phyloP scores from a whole-genome alignment of 768 basidiomycete genomes.

The Austroboletus festivus region DNA sequence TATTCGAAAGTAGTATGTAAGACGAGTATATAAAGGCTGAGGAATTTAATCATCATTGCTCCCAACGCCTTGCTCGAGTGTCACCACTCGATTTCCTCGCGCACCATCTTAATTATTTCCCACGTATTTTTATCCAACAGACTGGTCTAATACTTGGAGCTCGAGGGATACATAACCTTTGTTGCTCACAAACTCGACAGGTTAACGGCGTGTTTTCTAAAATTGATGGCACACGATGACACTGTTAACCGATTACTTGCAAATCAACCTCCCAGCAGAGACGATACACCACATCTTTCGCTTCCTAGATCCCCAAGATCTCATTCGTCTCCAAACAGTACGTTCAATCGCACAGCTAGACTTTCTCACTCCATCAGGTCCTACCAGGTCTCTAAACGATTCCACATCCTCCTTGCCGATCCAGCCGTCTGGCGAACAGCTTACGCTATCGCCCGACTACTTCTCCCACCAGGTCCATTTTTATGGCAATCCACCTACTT shows the following conservation, averaged over 20 bases:
- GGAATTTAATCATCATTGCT: too few species aligned
- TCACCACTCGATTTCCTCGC: too few species aligned
- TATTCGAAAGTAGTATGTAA: too few species aligned
- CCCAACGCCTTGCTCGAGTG: too few species aligned
- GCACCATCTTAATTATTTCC: too few species aligned
- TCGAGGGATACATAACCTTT: too few species aligned
- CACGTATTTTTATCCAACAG: too few species aligned
- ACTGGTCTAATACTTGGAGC: too few species aligned
- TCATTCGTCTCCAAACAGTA: constrained; percentile 16
- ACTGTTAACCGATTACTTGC: too few species aligned
- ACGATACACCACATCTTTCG: constrained; percentile 13
- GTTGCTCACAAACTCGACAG: too few species aligned
- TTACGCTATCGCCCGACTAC: constrained; percentile 9
- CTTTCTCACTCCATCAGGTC: background rate
- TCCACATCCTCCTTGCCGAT: constrained; percentile 10
- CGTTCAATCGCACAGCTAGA: background rate
- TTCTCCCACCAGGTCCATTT: constrained; percentile 20
- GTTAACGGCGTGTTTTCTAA: too few species aligned
- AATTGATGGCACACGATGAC: constrained; percentile 9
- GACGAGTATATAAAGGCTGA: too few species aligned
- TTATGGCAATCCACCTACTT: constrained; percentile 17
- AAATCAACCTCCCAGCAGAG: constrained; percentile 15
- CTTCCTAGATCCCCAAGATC: constrained; percentile 5
- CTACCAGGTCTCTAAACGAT: constrained; percentile 14
- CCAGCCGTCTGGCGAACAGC: constrained; percentile 11